phyloP scores from a whole-genome alignment of 2,329 filamentous ascomycete species.

The Cyphellophora attinorum region DNA sequence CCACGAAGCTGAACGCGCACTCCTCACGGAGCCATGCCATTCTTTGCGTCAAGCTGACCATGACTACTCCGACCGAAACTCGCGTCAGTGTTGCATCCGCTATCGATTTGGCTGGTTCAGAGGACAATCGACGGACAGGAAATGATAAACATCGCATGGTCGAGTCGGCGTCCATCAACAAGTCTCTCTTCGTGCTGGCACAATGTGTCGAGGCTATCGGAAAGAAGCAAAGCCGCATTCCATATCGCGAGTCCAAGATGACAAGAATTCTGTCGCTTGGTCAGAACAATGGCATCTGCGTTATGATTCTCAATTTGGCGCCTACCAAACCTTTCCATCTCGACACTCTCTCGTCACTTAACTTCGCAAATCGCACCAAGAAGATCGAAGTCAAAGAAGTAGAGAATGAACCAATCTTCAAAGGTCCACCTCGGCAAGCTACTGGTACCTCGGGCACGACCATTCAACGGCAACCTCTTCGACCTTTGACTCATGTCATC shows the following conservation, averaged over 20 bases:
- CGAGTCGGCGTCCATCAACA: constrained; percentile 97
- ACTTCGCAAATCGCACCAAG: constrained; percentile 91
- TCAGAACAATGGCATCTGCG: constrained; percentile 87
- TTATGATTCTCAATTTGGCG: constrained; percentile 94
- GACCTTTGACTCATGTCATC: constrained; percentile 64
- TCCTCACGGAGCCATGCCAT: constrained; percentile 87
- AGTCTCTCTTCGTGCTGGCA: constrained; percentile 85
- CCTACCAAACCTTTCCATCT: constrained; percentile 88
- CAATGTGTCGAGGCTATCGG: constrained; percentile 95
- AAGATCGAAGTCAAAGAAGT: constrained; percentile 93
- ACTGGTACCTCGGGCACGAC: constrained; percentile 30
- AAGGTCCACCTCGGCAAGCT: constrained; percentile 55
- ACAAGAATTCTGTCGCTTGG: constrained; percentile 84
- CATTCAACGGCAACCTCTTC: constrained; percentile 62
- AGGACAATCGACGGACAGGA: constrained; percentile 88
- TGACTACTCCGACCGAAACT: constrained; percentile 58
- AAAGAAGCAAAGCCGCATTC: constrained; percentile 64
- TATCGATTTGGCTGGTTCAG: constrained; percentile 90
- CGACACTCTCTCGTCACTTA: constrained; percentile 85
- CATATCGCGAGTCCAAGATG: constrained; percentile 95
- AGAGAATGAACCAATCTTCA: constrained; percentile 89
- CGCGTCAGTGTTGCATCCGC: constrained; percentile 78
- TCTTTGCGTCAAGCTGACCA: constrained; percentile 76
- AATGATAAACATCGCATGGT: constrained; percentile 86
- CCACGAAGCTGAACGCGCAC: constrained; percentile 83